These are phyloP conservation scores for Penicillium italicum DNA, from an alignment of 2,329 filamentous ascomycete genomes.

Conservation along the genomic window DNA sequence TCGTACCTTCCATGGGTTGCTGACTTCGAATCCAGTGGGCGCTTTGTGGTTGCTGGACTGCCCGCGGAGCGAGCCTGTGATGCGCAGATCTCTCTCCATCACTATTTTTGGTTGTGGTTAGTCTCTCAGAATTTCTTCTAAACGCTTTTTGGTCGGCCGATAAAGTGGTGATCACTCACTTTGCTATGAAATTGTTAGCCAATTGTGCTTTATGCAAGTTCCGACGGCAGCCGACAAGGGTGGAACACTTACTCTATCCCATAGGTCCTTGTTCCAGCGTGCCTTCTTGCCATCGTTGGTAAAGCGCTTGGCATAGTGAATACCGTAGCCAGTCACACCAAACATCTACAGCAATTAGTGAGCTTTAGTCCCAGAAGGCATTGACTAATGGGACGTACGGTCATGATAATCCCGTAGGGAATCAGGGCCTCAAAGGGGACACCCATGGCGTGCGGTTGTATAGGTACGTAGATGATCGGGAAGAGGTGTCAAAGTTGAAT, in stretches of 20 bases:
- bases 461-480: neutral
- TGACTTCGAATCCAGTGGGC: constrained; percentile 62
- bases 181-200: constrained; percentile 51
- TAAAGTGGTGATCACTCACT: constrained; percentile 42
- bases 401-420: constrained; percentile 61
- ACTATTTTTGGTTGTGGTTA: constrained; percentile 45
- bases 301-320: constrained; percentile 56
- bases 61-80: constrained; percentile 60
- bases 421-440: constrained; percentile 64
- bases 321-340: constrained; percentile 55
- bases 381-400: constrained; percentile 46
- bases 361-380: constrained; percentile 16
- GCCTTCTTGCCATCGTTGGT: constrained; percentile 61
- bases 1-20: constrained; percentile 64
- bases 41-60: constrained; percentile 59
- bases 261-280: constrained; percentile 58
- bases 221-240: constrained; percentile 12
- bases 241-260: constrained; percentile 57
- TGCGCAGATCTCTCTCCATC: constrained; percentile 63
- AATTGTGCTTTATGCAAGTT: constrained; percentile 11
- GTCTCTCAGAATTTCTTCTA: constrained; percentile 11
- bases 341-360: constrained; percentile 52
- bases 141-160: constrained; percentile 1
- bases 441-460: constrained; percentile 48
- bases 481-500: neutral